Evolutionary conservation across 139 green algal species (phyloP).

Genomic region (Axilococcus clingmanii): DNA sequence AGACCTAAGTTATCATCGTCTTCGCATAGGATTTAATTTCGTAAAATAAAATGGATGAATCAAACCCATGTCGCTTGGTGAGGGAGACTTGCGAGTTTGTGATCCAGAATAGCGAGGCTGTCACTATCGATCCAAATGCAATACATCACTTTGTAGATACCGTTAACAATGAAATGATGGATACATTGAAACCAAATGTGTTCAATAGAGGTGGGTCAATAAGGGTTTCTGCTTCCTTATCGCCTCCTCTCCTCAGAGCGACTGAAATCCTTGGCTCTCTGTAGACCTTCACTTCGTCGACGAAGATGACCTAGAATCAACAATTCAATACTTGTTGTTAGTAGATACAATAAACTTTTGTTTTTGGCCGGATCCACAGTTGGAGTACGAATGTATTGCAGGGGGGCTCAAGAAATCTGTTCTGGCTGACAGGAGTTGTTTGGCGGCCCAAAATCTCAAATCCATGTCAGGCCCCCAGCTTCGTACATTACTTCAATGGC

Average conservation of each 20-base stretch:
- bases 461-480: conserved; percentile 21
- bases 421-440: conserved; percentile 26
- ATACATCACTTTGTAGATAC: background rate
- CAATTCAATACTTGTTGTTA: conserved; percentile 78
- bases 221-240: background rate
- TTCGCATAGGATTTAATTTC: too few species aligned
- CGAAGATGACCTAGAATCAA: conserved; percentile 26
- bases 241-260: background rate
- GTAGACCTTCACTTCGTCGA: conserved; percentile 56
- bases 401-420: conserved; percentile 59
- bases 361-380: conserved; percentile 80
- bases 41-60: too few species aligned
- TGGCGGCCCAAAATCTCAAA: conserved; percentile 42
- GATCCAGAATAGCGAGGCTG: background rate
- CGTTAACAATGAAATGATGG: too few species aligned
- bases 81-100: background rate
- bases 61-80: background rate
- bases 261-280: too few species aligned
- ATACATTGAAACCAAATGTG: too few species aligned
- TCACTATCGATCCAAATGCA: background rate
- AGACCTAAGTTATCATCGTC: too few species aligned
- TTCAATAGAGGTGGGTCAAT: too few species aligned
- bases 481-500: conserved; percentile 46
- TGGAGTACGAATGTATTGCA: conserved; percentile 89
- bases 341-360: conserved; percentile 97